Evolutionary conservation across 495 filamentous ascomycete species (phyloP).

Genomic region (Aspergillus cristatus): DNA sequence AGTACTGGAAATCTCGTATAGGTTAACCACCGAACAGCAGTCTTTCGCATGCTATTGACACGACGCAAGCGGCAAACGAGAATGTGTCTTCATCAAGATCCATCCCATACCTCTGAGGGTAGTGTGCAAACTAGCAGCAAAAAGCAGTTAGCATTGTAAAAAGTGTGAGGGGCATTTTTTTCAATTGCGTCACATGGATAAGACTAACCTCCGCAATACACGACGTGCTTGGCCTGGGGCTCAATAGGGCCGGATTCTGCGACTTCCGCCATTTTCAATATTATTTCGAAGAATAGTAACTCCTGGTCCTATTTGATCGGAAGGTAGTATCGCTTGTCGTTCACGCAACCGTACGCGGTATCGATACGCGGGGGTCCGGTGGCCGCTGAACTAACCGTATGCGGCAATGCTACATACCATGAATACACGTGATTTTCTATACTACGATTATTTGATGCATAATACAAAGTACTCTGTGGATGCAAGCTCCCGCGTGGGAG

Average conservation of each 20-base stretch:
- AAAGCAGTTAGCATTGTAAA: constrained; percentile 10
- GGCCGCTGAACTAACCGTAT: background rate
- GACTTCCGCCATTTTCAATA: constrained; percentile 31
- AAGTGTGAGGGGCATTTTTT: constrained; percentile 1
- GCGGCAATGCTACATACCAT: background rate
- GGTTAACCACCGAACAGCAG: background rate
- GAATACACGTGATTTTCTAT: background rate
- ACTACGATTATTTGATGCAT: too few species aligned
- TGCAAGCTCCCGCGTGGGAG: too few species aligned
- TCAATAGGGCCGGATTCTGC: constrained; percentile 32
- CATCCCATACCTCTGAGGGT: constrained; percentile 74
- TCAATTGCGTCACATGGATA: constrained; percentile 6
- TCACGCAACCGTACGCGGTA: background rate
- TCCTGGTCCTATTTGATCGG: constrained; percentile 1
- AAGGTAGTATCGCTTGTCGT: too few species aligned
- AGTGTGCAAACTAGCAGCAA: constrained; percentile 67
- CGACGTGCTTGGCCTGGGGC: constrained; percentile 54
- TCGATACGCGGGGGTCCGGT: constrained; percentile 9
- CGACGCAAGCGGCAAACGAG: background rate
- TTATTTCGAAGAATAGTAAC: background rate
- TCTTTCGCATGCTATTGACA: background rate
- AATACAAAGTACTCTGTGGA: too few species aligned
- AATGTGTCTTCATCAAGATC: too few species aligned
- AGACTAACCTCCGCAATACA: constrained; percentile 72
- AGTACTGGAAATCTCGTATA: constrained; percentile 61